Conservation (phyloP, 768 basidiomycete genomes). For the Boletellus ananas region DNA sequence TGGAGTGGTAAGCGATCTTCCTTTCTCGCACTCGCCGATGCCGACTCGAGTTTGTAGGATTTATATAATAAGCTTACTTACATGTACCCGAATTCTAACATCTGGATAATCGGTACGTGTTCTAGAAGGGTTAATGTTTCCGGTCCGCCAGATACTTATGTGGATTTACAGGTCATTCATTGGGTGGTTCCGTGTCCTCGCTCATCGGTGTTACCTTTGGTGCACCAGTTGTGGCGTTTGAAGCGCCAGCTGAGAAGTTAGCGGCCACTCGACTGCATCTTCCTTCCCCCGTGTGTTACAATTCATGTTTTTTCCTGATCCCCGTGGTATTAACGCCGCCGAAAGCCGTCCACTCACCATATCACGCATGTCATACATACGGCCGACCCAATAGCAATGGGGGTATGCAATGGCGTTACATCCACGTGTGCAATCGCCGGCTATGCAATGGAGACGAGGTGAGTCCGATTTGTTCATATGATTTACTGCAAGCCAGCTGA, state of each 20-base stretch:
- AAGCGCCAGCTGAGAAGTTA: slow-evolving; percentile 71
- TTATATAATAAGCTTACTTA: slow-evolving; percentile 89
- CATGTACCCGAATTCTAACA: slow-evolving; percentile 84
- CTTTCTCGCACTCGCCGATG: neutral
- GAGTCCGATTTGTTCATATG: slow-evolving; percentile 1
- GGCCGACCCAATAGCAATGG: slow-evolving; percentile 91
- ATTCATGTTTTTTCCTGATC: neutral
- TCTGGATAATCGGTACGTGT: slow-evolving; percentile 75
- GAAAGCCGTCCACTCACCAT: slow-evolving; percentile 65
- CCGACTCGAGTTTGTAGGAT: slow-evolving; percentile 46
- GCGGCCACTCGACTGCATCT: slow-evolving; percentile 81
- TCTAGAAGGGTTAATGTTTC: neutral
- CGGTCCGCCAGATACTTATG: neutral
- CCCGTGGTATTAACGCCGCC: neutral
- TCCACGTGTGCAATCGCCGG: slow-evolving; percentile 81
- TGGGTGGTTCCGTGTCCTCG: slow-evolving; percentile 83
- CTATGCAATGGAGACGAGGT: slow-evolving; percentile 78
- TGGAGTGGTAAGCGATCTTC: slow-evolving; percentile 59
- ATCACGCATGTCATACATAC: slow-evolving; percentile 90
- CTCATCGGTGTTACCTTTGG: slow-evolving; percentile 89
- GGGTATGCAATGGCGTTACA: slow-evolving; percentile 69
- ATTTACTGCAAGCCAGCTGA: slow-evolving; percentile 3
- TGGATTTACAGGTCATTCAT: slow-evolving; percentile 51
- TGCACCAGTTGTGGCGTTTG: slow-evolving; percentile 87
- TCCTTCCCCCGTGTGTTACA: slow-evolving; percentile 65